A percentile compares a stretch with the other conserved stretches of the same genome.
Evolutionary conservation across 805 yeast species (phyloP).

Genomic region (Saturnispora serradocipensis): DNA sequence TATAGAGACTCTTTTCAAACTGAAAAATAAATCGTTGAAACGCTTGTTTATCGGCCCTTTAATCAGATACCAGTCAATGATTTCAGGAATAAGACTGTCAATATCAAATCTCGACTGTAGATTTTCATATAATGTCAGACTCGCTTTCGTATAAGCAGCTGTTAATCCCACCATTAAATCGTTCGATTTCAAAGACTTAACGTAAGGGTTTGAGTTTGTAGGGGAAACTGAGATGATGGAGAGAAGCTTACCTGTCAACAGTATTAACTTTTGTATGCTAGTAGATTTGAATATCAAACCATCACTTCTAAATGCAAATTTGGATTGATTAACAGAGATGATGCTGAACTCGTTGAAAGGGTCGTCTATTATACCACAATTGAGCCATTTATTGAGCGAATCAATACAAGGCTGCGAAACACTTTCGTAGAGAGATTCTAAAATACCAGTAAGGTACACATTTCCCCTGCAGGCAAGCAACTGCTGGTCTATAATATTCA

Average conservation of each 20-base stretch:
- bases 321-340: slow-evolving; percentile 61
- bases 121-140: background rate
- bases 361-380: slow-evolving; percentile 64
- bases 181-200: slow-evolving; percentile 5
- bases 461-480: slow-evolving; percentile 61
- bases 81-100: background rate
- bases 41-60: slow-evolving; percentile 3
- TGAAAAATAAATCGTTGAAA: background rate
- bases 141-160: background rate
- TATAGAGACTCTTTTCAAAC: background rate
- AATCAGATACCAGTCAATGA: slow-evolving; percentile 3
- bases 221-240: slow-evolving; percentile 41
- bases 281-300: slow-evolving; percentile 48
- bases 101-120: background rate
- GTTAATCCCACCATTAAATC: background rate
- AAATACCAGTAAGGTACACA: slow-evolving; percentile 40
- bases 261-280: slow-evolving; percentile 51
- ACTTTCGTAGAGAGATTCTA: slow-evolving; percentile 42
- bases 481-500: slow-evolving; percentile 52
- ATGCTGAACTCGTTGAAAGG: slow-evolving; percentile 78
- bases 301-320: slow-evolving; percentile 62
- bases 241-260: slow-evolving; percentile 77
- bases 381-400: slow-evolving; percentile 75
- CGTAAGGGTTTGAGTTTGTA: background rate
- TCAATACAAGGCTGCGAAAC: slow-evolving; percentile 54